phyloP scores from a whole-genome alignment of 352 stramenopile genomes.

The Pythium plurisporium region DNA sequence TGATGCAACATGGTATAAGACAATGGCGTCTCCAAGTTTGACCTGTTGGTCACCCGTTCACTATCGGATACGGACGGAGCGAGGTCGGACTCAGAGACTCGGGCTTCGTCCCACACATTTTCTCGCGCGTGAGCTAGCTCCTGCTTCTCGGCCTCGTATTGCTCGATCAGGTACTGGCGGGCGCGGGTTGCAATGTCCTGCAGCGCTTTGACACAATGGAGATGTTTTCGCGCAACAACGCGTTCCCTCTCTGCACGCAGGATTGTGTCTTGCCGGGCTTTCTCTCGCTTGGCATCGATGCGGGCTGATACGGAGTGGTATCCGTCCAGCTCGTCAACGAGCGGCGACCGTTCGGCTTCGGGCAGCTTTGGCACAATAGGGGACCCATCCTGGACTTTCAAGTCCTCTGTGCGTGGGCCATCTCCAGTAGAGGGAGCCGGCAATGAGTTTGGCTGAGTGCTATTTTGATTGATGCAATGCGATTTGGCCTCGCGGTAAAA shows the following conservation, averaged over 20 bases:
- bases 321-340: constrained; percentile 2
- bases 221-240: constrained; percentile 41
- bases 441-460: too few species aligned
- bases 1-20: too few species aligned
- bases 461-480: background rate
- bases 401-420: background rate
- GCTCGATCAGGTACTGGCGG: constrained; percentile 22
- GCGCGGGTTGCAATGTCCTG: constrained; percentile 40
- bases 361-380: background rate
- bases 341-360: background rate
- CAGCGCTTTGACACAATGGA: constrained; percentile 42
- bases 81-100: too few species aligned
- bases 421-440: background rate
- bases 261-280: constrained; percentile 28
- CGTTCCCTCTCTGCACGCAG: constrained; percentile 40
- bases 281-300: constrained; percentile 17
- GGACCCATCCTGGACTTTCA: background rate
- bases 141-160: constrained; percentile 11
- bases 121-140: background rate
- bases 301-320: constrained; percentile 12
- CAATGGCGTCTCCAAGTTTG: too few species aligned
- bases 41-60: too few species aligned
- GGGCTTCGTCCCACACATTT: too few species aligned
- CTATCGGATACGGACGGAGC: too few species aligned
- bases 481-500: constrained; percentile 7